Evolutionary conservation across 148 eudicot genomes (phyloP).

Genomic region (Chenopodium album): DNA sequence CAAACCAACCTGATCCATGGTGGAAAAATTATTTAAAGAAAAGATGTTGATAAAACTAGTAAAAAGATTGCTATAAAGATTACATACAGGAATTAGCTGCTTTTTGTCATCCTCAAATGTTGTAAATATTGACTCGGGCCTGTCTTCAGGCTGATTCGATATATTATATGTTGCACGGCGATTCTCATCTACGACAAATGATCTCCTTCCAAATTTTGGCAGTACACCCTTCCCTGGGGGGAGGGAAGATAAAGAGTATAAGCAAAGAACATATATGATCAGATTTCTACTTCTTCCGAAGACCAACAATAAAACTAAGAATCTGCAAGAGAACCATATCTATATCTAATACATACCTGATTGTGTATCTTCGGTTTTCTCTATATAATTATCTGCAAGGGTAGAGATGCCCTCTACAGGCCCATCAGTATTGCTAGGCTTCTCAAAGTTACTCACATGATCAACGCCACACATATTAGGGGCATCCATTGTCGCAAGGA

Average conservation of each 20-base stretch:
- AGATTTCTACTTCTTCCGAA: not conserved
- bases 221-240: constrained; percentile 52
- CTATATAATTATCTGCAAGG: constrained; percentile 44
- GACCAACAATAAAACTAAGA: not conserved
- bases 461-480: constrained; percentile 34
- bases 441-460: constrained; percentile 39
- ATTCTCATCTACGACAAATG: constrained; percentile 57
- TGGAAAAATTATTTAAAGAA: constrained; percentile 4
- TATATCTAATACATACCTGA: constrained; percentile 43
- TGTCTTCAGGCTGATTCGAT: constrained; percentile 34
- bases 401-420: constrained; percentile 48
- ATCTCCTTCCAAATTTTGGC: constrained; percentile 51
- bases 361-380: constrained; percentile 55
- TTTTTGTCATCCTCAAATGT: constrained; percentile 76
- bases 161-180: constrained; percentile 67
- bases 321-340: not conserved
- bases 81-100: constrained; percentile 80
- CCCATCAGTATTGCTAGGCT: constrained; percentile 42
- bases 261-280: not conserved
- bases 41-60: constrained; percentile 1
- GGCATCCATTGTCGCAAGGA: constrained; percentile 40
- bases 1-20: constrained; percentile 68
- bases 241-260: not conserved
- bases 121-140: constrained; percentile 48
- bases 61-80: constrained; percentile 1